Evolutionary conservation across 495 filamentous ascomycete genomes (phyloP), one percentile per base, ranked within the genome.

Genomic region (Wilcoxina mikolae): DNA sequence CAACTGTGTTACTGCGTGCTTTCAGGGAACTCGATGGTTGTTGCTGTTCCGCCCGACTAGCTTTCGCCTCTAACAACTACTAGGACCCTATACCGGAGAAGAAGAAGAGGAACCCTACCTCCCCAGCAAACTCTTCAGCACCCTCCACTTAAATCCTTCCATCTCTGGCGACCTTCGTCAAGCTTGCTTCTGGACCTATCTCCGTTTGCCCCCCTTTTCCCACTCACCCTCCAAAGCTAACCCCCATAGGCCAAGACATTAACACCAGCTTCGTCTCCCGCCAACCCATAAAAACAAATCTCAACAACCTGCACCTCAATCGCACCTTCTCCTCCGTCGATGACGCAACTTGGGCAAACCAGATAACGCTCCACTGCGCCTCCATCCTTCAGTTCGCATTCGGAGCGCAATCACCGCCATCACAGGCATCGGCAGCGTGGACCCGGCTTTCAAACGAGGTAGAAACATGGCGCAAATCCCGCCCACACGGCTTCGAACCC

Each of bases 121-220:
- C n/a, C n/a, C n/a, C n/a, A 10, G 9, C 7, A 10, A 4, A 20
- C 39, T 43, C 5, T 43, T 43, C 17, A 10, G 39, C 20, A 10
- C 39, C 4, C 39, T 4, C 17, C 39, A 5, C 31, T 24, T 24
- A 2, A 18, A 46, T 17, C 15, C 10, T 49, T 7, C 25, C 45
- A 23, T 5, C 20, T 11, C 4, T 3, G 28, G 12, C 48, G 28
- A 28, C 4, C 17, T 52, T 9, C 27, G 49, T 11, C 28, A 18
- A 23, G 45, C 45, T 12, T 49, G 45, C 27, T 49, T 49, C 45
- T 49, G 45, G 45, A 31, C 27, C 23, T 28, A 49, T 18, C 45
- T 49, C 7, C 45, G 45, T 49, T 35, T 10, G 39, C 39, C 39
- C 39, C 39, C 39, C 39, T 43, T 18, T 20, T 20, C 39, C 39